Conservation (phyloP, 371 early-diverging fungal species). For the Mucor circinelloides region DNA sequence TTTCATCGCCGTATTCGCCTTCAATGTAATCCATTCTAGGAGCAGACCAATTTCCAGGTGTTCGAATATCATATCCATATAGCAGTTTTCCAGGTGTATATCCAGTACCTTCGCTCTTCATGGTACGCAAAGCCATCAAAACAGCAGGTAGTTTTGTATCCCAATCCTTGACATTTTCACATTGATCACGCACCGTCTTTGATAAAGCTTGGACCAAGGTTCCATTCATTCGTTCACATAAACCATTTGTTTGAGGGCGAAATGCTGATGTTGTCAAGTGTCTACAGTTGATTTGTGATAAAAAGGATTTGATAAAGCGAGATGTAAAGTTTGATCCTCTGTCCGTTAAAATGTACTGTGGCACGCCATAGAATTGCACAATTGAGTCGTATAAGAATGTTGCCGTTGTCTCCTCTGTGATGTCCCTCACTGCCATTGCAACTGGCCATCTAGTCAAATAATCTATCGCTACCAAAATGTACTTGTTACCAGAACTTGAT, state of each 20-base stretch:
- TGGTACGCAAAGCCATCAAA: slow-evolving; percentile 17
- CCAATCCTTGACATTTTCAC: slow-evolving; percentile 7
- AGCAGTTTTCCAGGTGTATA: slow-evolving; percentile 13
- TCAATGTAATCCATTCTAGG: slow-evolving; percentile 20
- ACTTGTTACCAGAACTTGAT: neutral
- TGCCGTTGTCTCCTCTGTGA: slow-evolving; percentile 19
- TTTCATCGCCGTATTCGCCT: neutral
- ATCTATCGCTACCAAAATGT: slow-evolving; percentile 12
- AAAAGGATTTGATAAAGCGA: slow-evolving; percentile 2
- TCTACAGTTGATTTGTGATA: slow-evolving; percentile 7
- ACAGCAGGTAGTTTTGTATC: slow-evolving; percentile 8
- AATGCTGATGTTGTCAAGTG: slow-evolving; percentile 25
- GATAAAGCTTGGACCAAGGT: slow-evolving; percentile 13
- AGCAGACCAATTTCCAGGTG: slow-evolving; percentile 17
- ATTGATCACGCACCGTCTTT: slow-evolving; percentile 10
- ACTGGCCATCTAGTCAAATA: slow-evolving; percentile 21
- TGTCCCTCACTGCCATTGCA: slow-evolving; percentile 14
- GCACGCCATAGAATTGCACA: slow-evolving; percentile 14
- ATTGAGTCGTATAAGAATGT: slow-evolving; percentile 17
- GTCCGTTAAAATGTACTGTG: slow-evolving; percentile 18
- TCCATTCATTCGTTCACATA: slow-evolving; percentile 37
- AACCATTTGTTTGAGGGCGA: slow-evolving; percentile 35
- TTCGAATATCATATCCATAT: slow-evolving; percentile 20
- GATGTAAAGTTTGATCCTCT: slow-evolving; percentile 23
- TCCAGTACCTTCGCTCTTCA: slow-evolving; percentile 15